Evolutionary conservation across 1,284 basidiomycete genomes (phyloP).

Genomic region (Microbotryum intermedium): DNA sequence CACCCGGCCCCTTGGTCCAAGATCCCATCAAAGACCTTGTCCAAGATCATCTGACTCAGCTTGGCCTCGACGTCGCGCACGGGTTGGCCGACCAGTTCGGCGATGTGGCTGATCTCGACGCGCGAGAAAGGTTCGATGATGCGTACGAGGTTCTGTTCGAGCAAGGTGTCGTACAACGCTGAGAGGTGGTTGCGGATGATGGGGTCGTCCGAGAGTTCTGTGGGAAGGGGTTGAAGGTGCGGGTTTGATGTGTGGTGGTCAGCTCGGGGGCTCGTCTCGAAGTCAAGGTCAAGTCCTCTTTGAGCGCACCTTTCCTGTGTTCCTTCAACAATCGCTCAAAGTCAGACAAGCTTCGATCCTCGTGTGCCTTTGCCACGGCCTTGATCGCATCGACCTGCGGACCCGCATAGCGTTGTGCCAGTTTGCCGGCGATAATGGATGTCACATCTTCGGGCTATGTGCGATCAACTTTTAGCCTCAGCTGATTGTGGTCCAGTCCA

Average conservation of each 20-base stretch:
- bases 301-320: constrained; percentile 65
- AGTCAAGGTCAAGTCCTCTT: too few relatives aligned
- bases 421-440: constrained; percentile 73
- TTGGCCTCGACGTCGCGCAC: constrained; percentile 89
- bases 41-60: constrained; percentile 97
- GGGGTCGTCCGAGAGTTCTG: constrained; percentile 84
- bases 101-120: constrained; percentile 84
- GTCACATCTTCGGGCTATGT: constrained; percentile 82
- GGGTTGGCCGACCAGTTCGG: constrained; percentile 79
- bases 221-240: not conserved
- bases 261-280: too few relatives aligned
- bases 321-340: constrained; percentile 82
- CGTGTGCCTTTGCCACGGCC: constrained; percentile 84
- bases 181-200: constrained; percentile 90
- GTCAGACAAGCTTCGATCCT: constrained; percentile 76
- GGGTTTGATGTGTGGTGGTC: too few relatives aligned
- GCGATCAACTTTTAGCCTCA: not conserved
- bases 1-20: constrained; percentile 92
- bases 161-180: constrained; percentile 83
- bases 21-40: constrained; percentile 88
- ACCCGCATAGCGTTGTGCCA: constrained; percentile 72
- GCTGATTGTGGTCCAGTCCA: not conserved
- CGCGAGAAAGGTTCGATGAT: constrained; percentile 93
- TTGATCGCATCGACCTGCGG: constrained; percentile 88
- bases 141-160: constrained; percentile 88